phyloP scores from a whole-genome alignment of 164 flowering plant species.

The Piper longum region DNA sequence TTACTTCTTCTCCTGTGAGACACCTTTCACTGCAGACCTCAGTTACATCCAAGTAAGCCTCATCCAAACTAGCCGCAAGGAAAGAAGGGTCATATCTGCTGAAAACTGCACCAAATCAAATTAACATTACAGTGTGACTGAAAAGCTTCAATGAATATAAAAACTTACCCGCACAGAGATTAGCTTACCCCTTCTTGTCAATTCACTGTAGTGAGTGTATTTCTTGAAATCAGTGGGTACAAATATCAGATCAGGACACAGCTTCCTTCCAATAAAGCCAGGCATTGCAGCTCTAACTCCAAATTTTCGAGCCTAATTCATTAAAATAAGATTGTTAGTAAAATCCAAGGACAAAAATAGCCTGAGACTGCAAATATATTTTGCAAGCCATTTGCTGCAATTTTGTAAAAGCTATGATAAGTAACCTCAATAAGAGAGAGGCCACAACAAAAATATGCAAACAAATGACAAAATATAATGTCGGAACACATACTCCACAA shows the following conservation, averaged over 20 bases:
- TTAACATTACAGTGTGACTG: neutral
- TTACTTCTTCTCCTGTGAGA: constrained; percentile 54
- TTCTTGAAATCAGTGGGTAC: constrained; percentile 77
- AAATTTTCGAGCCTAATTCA: constrained; percentile 63
- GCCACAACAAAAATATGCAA: neutral
- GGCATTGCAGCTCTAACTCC: constrained; percentile 99
- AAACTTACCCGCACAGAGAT: neutral
- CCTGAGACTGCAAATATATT: neutral
- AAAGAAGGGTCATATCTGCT: constrained; percentile 73
- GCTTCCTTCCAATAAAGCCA: constrained; percentile 90
- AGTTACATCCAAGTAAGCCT: constrained; percentile 92
- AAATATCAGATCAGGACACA: constrained; percentile 83
- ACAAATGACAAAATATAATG: too few relatives aligned
- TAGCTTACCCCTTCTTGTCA: constrained; percentile 73
- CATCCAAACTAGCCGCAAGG: constrained; percentile 87
- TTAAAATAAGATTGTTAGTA: neutral
- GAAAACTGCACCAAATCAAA: constrained; percentile 34
- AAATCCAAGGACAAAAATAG: neutral
- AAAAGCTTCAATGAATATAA: neutral
- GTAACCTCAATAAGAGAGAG: neutral
- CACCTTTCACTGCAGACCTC: constrained; percentile 57
- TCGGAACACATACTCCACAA: neutral
- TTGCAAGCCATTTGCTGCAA: neutral
- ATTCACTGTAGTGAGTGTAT: constrained; percentile 68
- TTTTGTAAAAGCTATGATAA: too few relatives aligned